A percentile compares a stretch with the other conserved stretches of the same genome.
phyloP scores from a whole-genome alignment of 2,329 filamentous ascomycete species.

The Colletotrichum australisinense region DNA sequence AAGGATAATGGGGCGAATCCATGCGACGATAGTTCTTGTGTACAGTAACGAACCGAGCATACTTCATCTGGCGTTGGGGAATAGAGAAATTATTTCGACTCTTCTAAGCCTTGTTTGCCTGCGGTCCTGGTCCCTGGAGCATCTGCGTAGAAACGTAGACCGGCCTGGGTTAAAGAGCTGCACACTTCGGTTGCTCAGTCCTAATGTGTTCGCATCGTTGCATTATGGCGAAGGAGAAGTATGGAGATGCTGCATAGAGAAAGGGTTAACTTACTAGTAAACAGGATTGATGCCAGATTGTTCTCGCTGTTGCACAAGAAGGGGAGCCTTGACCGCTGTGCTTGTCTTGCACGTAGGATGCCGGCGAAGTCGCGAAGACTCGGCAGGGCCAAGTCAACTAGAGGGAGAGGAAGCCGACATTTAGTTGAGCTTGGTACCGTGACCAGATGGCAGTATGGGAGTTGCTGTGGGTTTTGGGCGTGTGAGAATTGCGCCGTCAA shows the following conservation, averaged over 20 bases:
- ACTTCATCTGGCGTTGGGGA: slow-evolving; percentile 35
- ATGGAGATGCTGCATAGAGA: no score
- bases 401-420: neutral
- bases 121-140: neutral
- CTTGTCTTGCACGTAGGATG: neutral
- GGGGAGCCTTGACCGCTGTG: neutral
- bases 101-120: neutral
- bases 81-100: slow-evolving; percentile 31
- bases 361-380: neutral
- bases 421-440: neutral
- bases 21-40: slow-evolving; percentile 31
- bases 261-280: no score
- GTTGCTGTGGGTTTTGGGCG: neutral
- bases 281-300: no score
- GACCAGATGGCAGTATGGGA: neutral
- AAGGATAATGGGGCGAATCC: neutral
- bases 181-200: no score
- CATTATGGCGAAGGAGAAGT: no score
- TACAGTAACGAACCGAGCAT: slow-evolving; percentile 36
- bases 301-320: no score
- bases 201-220: no score
- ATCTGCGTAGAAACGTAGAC: neutral
- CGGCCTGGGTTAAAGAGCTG: no score
- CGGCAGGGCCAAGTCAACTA: no score
- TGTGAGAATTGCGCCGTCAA: neutral